phyloP scores from a whole-genome alignment of 768 basidiomycete genomes.

The Trichaptum fuscoviolaceum region DNA sequence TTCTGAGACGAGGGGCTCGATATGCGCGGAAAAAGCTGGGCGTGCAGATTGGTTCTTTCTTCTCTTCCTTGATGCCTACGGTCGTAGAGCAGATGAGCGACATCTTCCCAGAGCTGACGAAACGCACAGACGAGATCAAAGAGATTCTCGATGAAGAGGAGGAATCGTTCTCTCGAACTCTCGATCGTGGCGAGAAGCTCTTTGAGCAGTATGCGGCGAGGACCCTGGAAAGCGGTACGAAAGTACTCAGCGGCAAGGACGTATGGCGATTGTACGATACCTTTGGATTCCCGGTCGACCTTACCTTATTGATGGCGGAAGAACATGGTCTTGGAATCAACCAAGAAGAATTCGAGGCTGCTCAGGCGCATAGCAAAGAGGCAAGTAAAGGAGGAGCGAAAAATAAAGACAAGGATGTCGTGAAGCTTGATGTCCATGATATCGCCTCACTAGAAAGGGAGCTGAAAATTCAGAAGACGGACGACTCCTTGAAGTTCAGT shows the following conservation, averaged over 20 bases:
- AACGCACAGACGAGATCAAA: constrained; percentile 75
- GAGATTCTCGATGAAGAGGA: constrained; percentile 98
- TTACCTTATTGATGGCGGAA: constrained; percentile 96
- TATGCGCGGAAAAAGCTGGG: constrained; percentile 94
- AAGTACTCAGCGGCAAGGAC: constrained; percentile 79
- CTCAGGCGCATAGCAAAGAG: constrained; percentile 83
- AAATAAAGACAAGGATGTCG: constrained; percentile 56
- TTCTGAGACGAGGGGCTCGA: constrained; percentile 89
- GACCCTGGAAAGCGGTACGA: constrained; percentile 56
- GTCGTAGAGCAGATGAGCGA: constrained; percentile 86
- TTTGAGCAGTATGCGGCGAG: constrained; percentile 83
- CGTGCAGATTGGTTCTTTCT: constrained; percentile 90
- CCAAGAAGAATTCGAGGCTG: constrained; percentile 83
- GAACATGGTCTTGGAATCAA: constrained; percentile 83
- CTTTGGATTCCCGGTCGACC: constrained; percentile 95
- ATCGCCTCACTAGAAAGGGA: constrained; percentile 82
- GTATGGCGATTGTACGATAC: constrained; percentile 98
- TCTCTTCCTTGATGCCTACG: constrained; percentile 86
- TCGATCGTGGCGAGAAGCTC: constrained; percentile 93
- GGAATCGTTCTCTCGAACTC: constrained; percentile 93
- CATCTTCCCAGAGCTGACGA: constrained; percentile 91
- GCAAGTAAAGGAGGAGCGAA: constrained; percentile 84
- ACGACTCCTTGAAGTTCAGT: constrained; percentile 92
- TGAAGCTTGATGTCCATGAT: constrained; percentile 96
- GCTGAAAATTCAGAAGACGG: constrained; percentile 75